phyloP scores from a whole-genome alignment of 2,329 filamentous ascomycete genomes.

The Purpureocillium takamizusanense region DNA sequence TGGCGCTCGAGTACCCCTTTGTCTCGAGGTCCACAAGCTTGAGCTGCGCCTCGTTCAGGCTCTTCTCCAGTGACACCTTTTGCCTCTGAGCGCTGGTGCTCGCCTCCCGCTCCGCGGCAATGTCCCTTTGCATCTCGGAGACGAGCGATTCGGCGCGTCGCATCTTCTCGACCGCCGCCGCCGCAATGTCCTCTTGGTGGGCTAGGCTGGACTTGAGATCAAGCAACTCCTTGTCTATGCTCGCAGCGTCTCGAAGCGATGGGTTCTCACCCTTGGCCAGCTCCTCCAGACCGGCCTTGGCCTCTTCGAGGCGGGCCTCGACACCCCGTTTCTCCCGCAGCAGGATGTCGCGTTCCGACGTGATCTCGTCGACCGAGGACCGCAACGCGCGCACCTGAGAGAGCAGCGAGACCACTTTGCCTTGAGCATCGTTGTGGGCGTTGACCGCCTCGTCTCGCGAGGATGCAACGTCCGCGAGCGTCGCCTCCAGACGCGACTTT shows the following conservation, averaged over 20 bases:
- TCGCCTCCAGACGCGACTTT: conserved; percentile 84
- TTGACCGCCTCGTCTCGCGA: conserved; percentile 90
- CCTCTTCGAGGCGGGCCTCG: conserved; percentile 77
- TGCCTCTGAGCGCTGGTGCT: conserved; percentile 79
- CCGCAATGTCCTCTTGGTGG: conserved; percentile 86
- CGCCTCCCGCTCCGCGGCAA: conserved; percentile 73
- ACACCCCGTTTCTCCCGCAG: conserved; percentile 84
- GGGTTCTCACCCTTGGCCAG: conserved; percentile 78
- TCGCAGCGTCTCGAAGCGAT: conserved; percentile 80
- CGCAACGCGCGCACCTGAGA: conserved; percentile 83
- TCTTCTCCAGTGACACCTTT: conserved; percentile 83
- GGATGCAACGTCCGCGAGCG: conserved; percentile 76
- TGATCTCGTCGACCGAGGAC: conserved; percentile 75
- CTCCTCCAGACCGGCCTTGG: conserved; percentile 80
- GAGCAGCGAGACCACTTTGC: conserved; percentile 82
- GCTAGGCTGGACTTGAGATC: conserved; percentile 83
- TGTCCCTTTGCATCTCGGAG: conserved; percentile 87
- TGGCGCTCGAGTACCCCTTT: conserved; percentile 89
- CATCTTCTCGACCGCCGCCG: conserved; percentile 95
- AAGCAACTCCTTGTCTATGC: conserved; percentile 78
- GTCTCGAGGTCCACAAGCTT: conserved; percentile 89
- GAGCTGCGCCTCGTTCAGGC: conserved; percentile 81
- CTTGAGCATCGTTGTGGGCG: conserved; percentile 90
- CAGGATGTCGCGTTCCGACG: conserved; percentile 75
- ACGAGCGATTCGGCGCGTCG: conserved; percentile 80